Percentiles rank a stretch among this genome's conserved stretches.
Conservation (phyloP, 768 basidiomycete genomes). For the Xanthoconium stramineum region DNA sequence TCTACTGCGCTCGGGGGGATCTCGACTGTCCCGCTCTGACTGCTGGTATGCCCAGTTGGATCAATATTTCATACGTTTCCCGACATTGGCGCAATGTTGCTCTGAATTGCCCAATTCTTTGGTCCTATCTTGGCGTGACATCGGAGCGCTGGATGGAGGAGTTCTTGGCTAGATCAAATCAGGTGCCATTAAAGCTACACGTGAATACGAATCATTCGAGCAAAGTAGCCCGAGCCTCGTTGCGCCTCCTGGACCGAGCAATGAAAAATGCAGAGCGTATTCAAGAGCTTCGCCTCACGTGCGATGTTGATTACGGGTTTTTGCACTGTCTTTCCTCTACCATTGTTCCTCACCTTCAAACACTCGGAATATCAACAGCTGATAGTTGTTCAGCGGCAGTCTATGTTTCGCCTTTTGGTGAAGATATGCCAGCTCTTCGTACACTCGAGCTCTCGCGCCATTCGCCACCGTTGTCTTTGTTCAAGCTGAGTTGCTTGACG, state of each 20-base stretch:
- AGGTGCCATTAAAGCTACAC: background rate
- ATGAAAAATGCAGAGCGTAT: background rate
- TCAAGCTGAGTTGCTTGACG: conserved; percentile 26
- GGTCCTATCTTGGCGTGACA: too few relatives aligned
- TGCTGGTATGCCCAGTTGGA: too few relatives aligned
- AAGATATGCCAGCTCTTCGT: background rate
- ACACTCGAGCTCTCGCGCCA: background rate
- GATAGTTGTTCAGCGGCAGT: background rate
- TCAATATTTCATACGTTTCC: too few relatives aligned
- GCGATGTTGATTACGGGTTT: background rate
- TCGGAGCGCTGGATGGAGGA: background rate
- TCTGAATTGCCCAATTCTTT: too few relatives aligned
- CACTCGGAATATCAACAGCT: background rate
- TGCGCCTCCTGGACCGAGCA: background rate
- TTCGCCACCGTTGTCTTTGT: background rate
- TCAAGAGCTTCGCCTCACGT: background rate
- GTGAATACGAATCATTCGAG: background rate
- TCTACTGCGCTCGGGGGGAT: too few relatives aligned
- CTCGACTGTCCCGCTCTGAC: too few relatives aligned
- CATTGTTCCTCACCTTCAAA: background rate
- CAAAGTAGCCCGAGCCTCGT: background rate
- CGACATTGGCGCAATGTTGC: too few relatives aligned
- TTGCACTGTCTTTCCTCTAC: background rate
- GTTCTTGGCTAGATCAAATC: background rate
- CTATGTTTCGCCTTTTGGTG: background rate